Evolutionary conservation across 2,329 filamentous ascomycete species (phyloP).

Genomic region (Trichoderma cornu-damae): DNA sequence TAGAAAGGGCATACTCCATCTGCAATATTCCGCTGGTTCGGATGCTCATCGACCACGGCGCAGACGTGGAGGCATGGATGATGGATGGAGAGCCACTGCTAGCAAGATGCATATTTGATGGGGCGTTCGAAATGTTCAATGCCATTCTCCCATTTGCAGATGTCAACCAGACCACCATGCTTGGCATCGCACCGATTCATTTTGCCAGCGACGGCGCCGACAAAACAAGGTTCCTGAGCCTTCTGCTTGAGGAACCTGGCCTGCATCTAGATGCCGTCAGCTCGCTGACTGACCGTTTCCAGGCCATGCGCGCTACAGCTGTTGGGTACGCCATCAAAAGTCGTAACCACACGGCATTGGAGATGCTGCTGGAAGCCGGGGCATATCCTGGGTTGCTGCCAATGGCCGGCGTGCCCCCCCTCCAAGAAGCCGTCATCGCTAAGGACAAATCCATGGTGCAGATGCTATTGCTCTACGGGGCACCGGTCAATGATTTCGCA

Average conservation of each 20-base stretch:
- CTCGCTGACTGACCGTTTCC: not conserved
- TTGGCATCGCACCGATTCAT: conserved; percentile 18
- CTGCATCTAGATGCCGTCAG: conserved; percentile 13
- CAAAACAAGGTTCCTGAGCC: conserved; percentile 18
- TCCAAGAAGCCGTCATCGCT: conserved; percentile 15
- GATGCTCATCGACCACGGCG: conserved; percentile 20
- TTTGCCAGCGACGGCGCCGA: conserved; percentile 10
- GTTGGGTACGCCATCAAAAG: conserved; percentile 19
- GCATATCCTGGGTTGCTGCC: conserved; percentile 20
- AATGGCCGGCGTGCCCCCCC: conserved; percentile 11
- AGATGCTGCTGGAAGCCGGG: conserved; percentile 21
- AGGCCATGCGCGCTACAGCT: not conserved
- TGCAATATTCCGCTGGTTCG: conserved; percentile 12
- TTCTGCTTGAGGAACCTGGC: conserved; percentile 7
- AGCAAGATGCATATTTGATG: conserved; percentile 15
- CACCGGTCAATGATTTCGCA: conserved; percentile 18
- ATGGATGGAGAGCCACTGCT: conserved; percentile 13
- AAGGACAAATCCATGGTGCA: conserved; percentile 17
- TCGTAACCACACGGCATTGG: conserved; percentile 13
- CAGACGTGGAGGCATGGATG: conserved; percentile 18
- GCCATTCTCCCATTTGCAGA: conserved; percentile 10
- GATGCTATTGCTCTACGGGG: conserved; percentile 19
- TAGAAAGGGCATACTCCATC: conserved; percentile 18
- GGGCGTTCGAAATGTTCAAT: conserved; percentile 17
- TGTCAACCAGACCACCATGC: conserved; percentile 8